These are phyloP conservation scores for Metschnikowia kunwiensis DNA, from an alignment of 805 yeast species.

Conservation along the genomic window DNA sequence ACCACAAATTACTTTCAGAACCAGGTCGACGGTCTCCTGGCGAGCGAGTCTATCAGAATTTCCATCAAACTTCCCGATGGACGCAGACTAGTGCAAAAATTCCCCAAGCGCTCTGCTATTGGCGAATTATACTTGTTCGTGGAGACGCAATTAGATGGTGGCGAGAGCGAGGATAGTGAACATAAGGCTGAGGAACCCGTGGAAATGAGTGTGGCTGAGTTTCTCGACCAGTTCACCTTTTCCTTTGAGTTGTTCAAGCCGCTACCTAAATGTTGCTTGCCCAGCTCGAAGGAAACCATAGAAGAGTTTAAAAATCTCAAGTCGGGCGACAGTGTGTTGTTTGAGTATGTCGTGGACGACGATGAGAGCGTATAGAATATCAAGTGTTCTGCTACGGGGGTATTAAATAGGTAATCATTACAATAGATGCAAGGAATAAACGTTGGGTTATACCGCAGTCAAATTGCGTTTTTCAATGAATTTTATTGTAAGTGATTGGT, in stretches of 20 bases:
- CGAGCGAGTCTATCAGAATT: constrained; percentile 28
- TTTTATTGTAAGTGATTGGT: too few species aligned
- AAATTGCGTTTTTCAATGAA: too few species aligned
- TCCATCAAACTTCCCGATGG: constrained; percentile 59
- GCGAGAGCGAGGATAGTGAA: constrained; percentile 15
- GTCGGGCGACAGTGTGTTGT: constrained; percentile 37
- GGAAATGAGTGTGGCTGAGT: constrained; percentile 17
- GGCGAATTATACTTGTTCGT: constrained; percentile 50
- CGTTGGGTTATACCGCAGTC: too few species aligned
- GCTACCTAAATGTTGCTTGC: constrained; percentile 34
- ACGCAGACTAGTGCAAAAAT: constrained; percentile 43
- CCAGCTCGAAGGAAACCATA: constrained; percentile 11
- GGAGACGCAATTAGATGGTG: constrained; percentile 34
- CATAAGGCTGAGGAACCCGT: constrained; percentile 8
- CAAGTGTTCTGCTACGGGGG: too few species aligned
- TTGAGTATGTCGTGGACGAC: constrained; percentile 31
- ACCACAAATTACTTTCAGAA: constrained; percentile 15
- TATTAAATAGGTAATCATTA: too few species aligned
- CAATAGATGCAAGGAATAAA: too few species aligned
- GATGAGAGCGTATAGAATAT: constrained; percentile 7
- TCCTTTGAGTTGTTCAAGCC: constrained; percentile 41
- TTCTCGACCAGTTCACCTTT: constrained; percentile 26
- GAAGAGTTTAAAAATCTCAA: constrained; percentile 25
- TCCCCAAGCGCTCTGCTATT: constrained; percentile 37
- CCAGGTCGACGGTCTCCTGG: constrained; percentile 5